These are phyloP conservation scores for Phialemonium atrogriseum DNA, from an alignment of 2,329 filamentous ascomycete genomes.

Conservation along the genomic window DNA sequence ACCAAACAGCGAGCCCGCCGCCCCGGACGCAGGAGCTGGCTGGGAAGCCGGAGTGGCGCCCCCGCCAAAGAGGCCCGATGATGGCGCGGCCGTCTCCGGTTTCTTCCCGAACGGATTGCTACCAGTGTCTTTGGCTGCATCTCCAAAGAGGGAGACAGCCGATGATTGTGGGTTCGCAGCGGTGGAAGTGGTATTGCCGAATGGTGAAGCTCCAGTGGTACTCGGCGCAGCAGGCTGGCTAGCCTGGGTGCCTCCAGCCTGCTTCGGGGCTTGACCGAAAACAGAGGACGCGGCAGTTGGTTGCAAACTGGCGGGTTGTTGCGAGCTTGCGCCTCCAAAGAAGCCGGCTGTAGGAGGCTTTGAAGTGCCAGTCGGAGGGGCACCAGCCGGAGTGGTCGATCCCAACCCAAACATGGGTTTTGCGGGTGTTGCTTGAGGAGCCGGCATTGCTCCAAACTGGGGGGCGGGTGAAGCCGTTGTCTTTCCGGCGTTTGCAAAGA, in stretches of 20 bases:
- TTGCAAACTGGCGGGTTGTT: background rate
- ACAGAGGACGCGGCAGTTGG: slow-evolving; percentile 1
- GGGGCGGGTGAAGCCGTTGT: slow-evolving; percentile 4
- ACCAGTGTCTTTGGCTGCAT: background rate
- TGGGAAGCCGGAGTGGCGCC: too few relatives aligned
- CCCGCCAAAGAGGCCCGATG: slow-evolving; percentile 7
- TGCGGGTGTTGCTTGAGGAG: slow-evolving; percentile 7
- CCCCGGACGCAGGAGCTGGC: too few relatives aligned
- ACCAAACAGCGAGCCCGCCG: slow-evolving; percentile 6
- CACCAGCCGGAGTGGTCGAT: slow-evolving; percentile 8
- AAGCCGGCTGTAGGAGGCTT: background rate
- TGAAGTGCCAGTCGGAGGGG: slow-evolving; percentile 3
- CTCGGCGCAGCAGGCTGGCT: slow-evolving; percentile 1
- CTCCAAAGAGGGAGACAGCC: background rate
- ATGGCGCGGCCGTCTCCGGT: background rate
- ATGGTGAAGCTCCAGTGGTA: slow-evolving; percentile 1
- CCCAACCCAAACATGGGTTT: slow-evolving; percentile 11
- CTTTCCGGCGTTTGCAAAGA: slow-evolving; percentile 6
- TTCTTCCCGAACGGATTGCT: slow-evolving; percentile 1
- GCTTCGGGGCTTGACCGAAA: slow-evolving; percentile 2
- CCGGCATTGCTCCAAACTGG: slow-evolving; percentile 11
- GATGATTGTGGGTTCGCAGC: slow-evolving; percentile 6
- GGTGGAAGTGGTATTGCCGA: slow-evolving; percentile 6
- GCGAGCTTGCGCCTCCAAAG: too few relatives aligned
- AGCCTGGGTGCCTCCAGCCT: background rate